A percentile compares a stretch with the other conserved stretches of the same genome.
Evolutionary conservation across 176 grass and related monocot species (phyloP).

Genomic region (Oryza glumipatula): DNA sequence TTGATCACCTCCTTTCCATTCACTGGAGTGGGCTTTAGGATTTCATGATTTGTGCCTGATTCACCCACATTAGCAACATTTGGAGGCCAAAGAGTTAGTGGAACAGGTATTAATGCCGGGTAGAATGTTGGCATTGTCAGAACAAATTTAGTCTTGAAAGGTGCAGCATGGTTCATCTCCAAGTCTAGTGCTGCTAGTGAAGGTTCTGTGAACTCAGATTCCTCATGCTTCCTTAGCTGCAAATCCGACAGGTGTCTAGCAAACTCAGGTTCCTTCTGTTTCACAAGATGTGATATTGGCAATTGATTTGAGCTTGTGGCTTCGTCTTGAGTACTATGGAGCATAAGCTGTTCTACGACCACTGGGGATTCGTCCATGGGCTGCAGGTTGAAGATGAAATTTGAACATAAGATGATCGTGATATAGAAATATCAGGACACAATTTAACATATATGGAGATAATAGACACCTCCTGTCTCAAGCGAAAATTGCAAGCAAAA

Average conservation of each 20-base stretch:
- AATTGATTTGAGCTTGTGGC: constrained; percentile 39
- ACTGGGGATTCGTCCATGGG: constrained; percentile 47
- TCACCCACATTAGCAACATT: constrained; percentile 47
- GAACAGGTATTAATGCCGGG: constrained; percentile 49
- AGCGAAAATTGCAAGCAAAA: not conserved
- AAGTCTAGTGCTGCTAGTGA: constrained; percentile 20
- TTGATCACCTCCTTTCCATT: constrained; percentile 57
- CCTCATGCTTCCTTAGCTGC: constrained; percentile 46
- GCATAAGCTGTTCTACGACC: constrained; percentile 37
- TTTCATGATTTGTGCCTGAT: constrained; percentile 46
- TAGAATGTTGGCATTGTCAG: constrained; percentile 48
- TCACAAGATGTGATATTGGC: constrained; percentile 47
- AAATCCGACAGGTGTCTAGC: constrained; percentile 36
- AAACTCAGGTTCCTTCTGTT: constrained; percentile 56
- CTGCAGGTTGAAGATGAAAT: constrained; percentile 45
- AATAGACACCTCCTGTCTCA: not conserved
- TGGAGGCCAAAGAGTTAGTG: constrained; percentile 54
- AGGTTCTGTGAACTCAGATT: constrained; percentile 42
- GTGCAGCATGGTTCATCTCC: constrained; percentile 38
- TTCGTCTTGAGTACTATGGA: constrained; percentile 47
- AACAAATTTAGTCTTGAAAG: constrained; percentile 27
- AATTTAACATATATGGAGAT: constrained; percentile 12
- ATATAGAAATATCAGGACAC: constrained; percentile 12
- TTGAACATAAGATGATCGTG: no score
- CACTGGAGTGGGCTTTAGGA: constrained; percentile 71